Percentiles rank a stretch among this genome's conserved stretches.
These are phyloP conservation scores for Lasiosphaeria hispida DNA, from an alignment of 495 filamentous ascomycete species.

Conservation along the genomic window DNA sequence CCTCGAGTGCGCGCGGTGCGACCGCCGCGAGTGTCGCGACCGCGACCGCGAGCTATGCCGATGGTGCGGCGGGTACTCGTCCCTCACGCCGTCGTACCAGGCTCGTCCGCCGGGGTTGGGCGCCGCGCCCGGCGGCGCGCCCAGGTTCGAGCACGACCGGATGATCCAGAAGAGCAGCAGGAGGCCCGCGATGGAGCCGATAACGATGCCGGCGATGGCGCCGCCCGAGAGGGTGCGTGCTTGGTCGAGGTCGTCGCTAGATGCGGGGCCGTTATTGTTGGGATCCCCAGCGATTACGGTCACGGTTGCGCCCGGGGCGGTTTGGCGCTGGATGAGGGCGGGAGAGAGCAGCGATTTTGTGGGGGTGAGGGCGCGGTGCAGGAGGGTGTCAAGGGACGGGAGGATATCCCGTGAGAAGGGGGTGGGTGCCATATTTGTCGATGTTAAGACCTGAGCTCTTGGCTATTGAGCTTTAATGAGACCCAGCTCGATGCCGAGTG, in stretches of 20 bases:
- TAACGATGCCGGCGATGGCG: conserved; percentile 59
- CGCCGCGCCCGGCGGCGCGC: conserved; percentile 27
- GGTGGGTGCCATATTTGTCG: conserved; percentile 9
- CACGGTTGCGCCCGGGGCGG: conserved; percentile 12
- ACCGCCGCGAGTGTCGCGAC: conserved; percentile 6
- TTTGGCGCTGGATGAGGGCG: conserved; percentile 12
- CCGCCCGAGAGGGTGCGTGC: conserved; percentile 48
- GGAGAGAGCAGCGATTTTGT: conserved; percentile 3
- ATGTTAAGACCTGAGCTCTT: not conserved
- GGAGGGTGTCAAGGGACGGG: conserved; percentile 4
- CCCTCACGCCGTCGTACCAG: conserved; percentile 31
- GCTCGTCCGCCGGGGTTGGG: conserved; percentile 15
- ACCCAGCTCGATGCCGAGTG: not conserved
- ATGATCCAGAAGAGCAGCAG: conserved; percentile 55
- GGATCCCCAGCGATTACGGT: conserved; percentile 10
- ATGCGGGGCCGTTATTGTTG: conserved; percentile 4
- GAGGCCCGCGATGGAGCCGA: conserved; percentile 56
- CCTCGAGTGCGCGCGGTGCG: conserved; percentile 2
- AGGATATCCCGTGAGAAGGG: not conserved
- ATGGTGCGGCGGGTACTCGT: conserved; percentile 12
- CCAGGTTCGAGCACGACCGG: conserved; percentile 39
- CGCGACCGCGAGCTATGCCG: not conserved
- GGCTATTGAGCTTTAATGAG: too few species aligned
- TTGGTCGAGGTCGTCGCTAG: conserved; percentile 4
- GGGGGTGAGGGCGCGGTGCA: conserved; percentile 6